A percentile compares a stretch with the other conserved stretches of the same genome.
phyloP scores from a whole-genome alignment of 148 eudicot species.

The Limonium bicolor region DNA sequence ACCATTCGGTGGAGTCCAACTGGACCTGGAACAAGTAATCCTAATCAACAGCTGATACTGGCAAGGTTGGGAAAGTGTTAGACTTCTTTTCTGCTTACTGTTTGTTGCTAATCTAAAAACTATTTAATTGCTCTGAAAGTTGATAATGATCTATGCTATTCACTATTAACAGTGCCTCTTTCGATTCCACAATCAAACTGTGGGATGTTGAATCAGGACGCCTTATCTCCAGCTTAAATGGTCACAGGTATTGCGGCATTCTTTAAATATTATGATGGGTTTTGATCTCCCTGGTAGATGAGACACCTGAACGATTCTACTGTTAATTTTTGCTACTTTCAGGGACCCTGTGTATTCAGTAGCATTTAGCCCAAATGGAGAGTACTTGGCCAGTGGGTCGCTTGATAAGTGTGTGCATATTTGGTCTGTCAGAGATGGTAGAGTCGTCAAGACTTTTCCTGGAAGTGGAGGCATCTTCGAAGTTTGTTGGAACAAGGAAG shows the following conservation, averaged over 20 bases:
- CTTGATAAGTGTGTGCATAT: conserved; percentile 59
- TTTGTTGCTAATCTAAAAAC: neutral
- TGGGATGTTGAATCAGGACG: conserved; percentile 45
- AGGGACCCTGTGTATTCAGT: conserved; percentile 84
- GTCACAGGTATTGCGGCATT: conserved; percentile 30
- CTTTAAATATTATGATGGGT: neutral
- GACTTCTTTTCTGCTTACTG: neutral
- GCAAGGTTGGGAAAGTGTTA: conserved; percentile 35
- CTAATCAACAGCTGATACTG: conserved; percentile 44
- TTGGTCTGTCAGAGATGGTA: conserved; percentile 75
- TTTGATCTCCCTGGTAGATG: neutral
- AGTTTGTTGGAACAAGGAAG: conserved; percentile 92
- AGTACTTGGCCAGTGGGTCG: conserved; percentile 80
- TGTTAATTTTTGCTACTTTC: conserved; percentile 2
- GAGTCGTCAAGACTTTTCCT: conserved; percentile 52
- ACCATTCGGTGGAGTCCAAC: conserved; percentile 71
- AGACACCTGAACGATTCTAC: neutral
- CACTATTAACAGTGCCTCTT: conserved; percentile 38
- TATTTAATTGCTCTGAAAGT: neutral
- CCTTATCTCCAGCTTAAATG: conserved; percentile 40
- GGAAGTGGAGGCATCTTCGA: conserved; percentile 82
- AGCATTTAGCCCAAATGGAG: conserved; percentile 84
- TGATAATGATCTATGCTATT: no score
- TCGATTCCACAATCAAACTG: conserved; percentile 48
- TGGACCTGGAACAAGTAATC: conserved; percentile 47